A percentile compares a stretch with the other conserved stretches of the same genome.
Evolutionary conservation across 805 yeast species (phyloP).

Genomic region (Spathaspora gorwiae): DNA sequence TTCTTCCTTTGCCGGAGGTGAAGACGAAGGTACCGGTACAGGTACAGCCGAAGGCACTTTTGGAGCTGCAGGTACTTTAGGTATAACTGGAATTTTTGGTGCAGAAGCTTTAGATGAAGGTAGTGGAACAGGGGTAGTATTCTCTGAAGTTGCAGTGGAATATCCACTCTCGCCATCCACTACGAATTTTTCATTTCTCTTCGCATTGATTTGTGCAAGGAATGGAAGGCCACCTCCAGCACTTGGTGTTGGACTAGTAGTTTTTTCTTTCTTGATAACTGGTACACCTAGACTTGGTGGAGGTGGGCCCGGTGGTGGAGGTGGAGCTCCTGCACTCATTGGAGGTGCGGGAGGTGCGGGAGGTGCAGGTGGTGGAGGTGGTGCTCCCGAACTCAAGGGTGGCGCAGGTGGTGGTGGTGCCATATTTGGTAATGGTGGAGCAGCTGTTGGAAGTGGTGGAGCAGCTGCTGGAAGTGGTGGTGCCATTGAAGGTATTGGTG

Average conservation of each 20-base stretch:
- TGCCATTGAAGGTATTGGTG: slow-evolving; percentile 10
- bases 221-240: slow-evolving; percentile 49
- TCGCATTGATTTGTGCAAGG: slow-evolving; percentile 53
- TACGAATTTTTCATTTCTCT: slow-evolving; percentile 48
- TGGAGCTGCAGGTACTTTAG: slow-evolving; percentile 9
- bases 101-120: slow-evolving; percentile 7
- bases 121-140: slow-evolving; percentile 14
- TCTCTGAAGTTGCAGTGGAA: slow-evolving; percentile 12
- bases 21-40: slow-evolving; percentile 10
- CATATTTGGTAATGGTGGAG: slow-evolving; percentile 10
- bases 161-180: slow-evolving; percentile 27
- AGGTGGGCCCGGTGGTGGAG: slow-evolving; percentile 13
- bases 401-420: slow-evolving; percentile 8
- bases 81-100: slow-evolving; percentile 2
- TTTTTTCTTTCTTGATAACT: slow-evolving; percentile 5
- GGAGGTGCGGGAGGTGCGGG: slow-evolving; percentile 12
- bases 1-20: not conserved
- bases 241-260: slow-evolving; percentile 11
- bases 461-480: slow-evolving; percentile 10
- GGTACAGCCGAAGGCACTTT: slow-evolving; percentile 6
- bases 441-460: slow-evolving; percentile 9
- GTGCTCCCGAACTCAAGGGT: slow-evolving; percentile 3
- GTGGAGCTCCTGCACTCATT: slow-evolving; percentile 11
- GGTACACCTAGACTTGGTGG: slow-evolving; percentile 5
- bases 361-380: slow-evolving; percentile 10